phyloP scores from a whole-genome alignment of 441 rosid genomes.

The Eruca vesicaria region DNA sequence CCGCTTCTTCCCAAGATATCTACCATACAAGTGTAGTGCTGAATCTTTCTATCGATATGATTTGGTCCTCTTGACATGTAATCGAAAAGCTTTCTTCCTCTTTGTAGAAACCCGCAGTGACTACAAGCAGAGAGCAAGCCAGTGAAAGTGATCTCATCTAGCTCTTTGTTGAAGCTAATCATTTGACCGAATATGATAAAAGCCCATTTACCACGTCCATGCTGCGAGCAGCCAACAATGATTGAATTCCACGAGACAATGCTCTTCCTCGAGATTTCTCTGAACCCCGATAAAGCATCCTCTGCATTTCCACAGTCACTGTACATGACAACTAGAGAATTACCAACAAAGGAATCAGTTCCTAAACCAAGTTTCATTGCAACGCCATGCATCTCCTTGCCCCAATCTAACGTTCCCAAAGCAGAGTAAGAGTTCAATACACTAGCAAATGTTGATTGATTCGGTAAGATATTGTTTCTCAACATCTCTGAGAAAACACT shows the following conservation, averaged over 20 bases:
- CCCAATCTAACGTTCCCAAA: conserved; percentile 58
- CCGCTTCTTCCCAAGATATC: conserved; percentile 56
- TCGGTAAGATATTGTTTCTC: conserved; percentile 40
- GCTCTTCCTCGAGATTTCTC: conserved; percentile 43
- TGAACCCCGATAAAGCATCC: conserved; percentile 54
- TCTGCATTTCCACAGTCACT: conserved; percentile 51
- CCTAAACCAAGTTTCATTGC: conserved; percentile 57
- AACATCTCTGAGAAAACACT: conserved; percentile 46
- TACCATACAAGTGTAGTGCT: conserved; percentile 58
- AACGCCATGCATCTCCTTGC: conserved; percentile 61
- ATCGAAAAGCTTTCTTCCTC: conserved; percentile 44
- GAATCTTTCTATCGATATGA: conserved; percentile 37
- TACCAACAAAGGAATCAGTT: conserved; percentile 60
- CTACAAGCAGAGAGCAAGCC: conserved; percentile 66
- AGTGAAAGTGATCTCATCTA: conserved; percentile 61
- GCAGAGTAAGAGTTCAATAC: conserved; percentile 68
- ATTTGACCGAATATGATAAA: conserved; percentile 54
- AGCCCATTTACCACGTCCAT: conserved; percentile 61
- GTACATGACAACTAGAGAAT: conserved; percentile 72
- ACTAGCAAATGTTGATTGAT: conserved; percentile 66
- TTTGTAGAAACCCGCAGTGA: conserved; percentile 51
- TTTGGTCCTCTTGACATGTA: conserved; percentile 34
- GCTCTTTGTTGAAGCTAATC: conserved; percentile 54
- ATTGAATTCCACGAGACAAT: conserved; percentile 76
- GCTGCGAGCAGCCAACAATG: conserved; percentile 68